Base-by-base conservation (phyloP, 2,329 filamentous ascomycete genomes). In the Fusarium albosuccineum region DNA sequence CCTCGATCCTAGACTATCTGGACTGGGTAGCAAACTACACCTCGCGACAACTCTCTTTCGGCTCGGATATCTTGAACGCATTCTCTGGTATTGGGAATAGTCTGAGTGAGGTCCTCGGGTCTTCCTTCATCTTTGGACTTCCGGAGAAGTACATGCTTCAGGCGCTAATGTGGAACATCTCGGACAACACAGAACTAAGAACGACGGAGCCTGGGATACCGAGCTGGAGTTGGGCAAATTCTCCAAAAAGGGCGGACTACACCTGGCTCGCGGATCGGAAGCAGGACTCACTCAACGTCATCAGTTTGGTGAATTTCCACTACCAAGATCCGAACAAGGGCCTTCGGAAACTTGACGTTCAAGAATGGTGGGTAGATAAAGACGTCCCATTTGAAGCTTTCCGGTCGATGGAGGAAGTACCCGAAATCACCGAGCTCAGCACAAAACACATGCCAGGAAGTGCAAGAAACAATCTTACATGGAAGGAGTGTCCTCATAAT, bases 181-280 rank as follows among this genome's bases (percentile, higher is more conserved):
- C 22, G 3, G 34, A 51, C 5, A n/a, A n/a, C 9, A 27, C 39
- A 14, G 9, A 22, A 34, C 9, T 51, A 6, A 39, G 48, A 17
- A 39, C 9, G 5, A n/a, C 2, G 2, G 34, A 17, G 2, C 48
- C 48, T 39, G 6, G 7, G 9, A 29, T 51, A 39, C 48, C 48
- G 11, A 51, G 46, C 17, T 50, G 46, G 46, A 50, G 46, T 10
- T 37, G 46, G 46, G 46, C 46, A 14, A 30, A n/a, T 26, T 39
- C 14, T 2, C 33, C 22, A 3, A 29, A 26, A 6, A 39, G 26
- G n/a, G 34, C 26, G 26, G 9, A 51, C 7, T 51, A 51, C 34
- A 6, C 29, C 3, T 40, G 34, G 48, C 26, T 51, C 4, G 9
- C 22, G 6, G 22, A 27, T 9, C 2, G 5, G 4, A 29, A 39